Evolutionary conservation across 352 stramenopile genomes (phyloP).

Genomic region (Phytopythium boreale): DNA sequence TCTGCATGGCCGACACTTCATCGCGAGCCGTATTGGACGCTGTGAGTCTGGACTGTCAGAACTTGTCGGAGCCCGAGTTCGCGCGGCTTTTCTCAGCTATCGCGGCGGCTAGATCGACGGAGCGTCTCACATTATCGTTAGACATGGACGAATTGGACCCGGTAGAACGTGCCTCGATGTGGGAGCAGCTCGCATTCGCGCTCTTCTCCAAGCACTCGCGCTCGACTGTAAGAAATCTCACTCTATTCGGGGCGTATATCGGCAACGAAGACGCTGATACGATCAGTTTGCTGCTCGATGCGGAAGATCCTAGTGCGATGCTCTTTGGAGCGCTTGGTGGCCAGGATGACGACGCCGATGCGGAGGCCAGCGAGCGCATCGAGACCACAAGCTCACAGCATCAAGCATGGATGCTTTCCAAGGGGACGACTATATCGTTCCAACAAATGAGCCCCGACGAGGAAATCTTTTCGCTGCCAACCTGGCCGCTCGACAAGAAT

Average conservation of each 20-base stretch:
- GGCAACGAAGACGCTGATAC: neutral
- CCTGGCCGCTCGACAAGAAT: neutral
- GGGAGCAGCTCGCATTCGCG: neutral
- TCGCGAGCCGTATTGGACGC: neutral
- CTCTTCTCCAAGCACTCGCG: conserved; percentile 2
- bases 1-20: neutral
- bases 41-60: neutral
- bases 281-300: neutral
- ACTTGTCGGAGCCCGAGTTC: neutral
- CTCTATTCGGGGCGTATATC: neutral
- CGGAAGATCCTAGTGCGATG: neutral
- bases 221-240: neutral
- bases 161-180: neutral
- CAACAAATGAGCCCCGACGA: neutral
- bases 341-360: neutral
- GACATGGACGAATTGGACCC: neutral
- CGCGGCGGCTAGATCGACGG: neutral
- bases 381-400: neutral
- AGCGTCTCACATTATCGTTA: neutral
- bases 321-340: neutral
- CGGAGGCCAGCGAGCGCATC: neutral
- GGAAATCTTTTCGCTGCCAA: neutral
- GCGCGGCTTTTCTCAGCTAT: neutral
- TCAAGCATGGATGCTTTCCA: neutral
- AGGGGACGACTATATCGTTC: neutral